These are phyloP conservation scores for Casuarina glauca DNA, from an alignment of 306 rosid genomes.

Conservation along the genomic window DNA sequence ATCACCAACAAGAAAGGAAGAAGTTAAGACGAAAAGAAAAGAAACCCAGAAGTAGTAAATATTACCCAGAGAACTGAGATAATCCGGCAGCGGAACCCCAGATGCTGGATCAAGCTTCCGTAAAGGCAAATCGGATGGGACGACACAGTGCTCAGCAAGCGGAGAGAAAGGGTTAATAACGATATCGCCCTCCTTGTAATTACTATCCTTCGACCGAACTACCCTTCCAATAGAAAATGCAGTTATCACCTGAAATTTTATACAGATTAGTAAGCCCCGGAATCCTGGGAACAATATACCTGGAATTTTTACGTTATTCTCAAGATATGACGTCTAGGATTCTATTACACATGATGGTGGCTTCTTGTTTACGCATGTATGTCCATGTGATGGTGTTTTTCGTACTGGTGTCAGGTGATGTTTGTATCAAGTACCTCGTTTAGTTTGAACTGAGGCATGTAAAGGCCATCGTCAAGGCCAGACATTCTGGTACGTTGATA, in stretches of 20 bases:
- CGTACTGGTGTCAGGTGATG: too few species aligned
- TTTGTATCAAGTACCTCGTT: slow-evolving; percentile 29
- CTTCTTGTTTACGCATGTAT: too few species aligned
- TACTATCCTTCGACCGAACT: slow-evolving; percentile 36
- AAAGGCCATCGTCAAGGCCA: slow-evolving; percentile 51
- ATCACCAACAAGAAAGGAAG: background rate
- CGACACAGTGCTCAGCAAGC: slow-evolving; percentile 38
- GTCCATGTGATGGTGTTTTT: too few species aligned
- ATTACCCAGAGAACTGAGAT: slow-evolving; percentile 46
- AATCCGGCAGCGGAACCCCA: slow-evolving; percentile 51
- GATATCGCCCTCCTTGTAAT: slow-evolving; percentile 42
- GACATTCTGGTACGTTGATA: slow-evolving; percentile 47
- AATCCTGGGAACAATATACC: too few species aligned
- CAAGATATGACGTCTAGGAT: too few species aligned
- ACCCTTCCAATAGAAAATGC: slow-evolving; percentile 44
- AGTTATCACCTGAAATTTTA: slow-evolving; percentile 39
- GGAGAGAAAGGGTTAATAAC: slow-evolving; percentile 32
- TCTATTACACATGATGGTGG: too few species aligned
- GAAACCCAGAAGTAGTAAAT: background rate
- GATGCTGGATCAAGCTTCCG: slow-evolving; percentile 36
- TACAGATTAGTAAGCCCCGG: background rate
- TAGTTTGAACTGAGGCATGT: slow-evolving; percentile 28
- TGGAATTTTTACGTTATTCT: too few species aligned
- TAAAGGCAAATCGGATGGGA: slow-evolving; percentile 20
- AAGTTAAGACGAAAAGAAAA: background rate